These are phyloP conservation scores for Paracorniculantispora psalliotae DNA, from an alignment of 2,329 filamentous ascomycete genomes.

Conservation along the genomic window DNA sequence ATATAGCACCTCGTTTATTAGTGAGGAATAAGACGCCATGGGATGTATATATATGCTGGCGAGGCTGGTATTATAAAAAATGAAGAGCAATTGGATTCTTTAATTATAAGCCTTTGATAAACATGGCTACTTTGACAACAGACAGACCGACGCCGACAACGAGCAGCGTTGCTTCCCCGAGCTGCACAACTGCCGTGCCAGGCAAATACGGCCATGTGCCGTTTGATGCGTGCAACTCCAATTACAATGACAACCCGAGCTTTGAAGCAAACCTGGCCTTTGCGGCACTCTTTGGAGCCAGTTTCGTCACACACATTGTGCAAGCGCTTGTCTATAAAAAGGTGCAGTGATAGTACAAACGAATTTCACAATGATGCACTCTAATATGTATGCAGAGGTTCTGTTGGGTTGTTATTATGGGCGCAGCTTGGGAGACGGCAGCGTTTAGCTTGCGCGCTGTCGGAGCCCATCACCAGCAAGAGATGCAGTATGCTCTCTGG, in stretches of 20 bases:
- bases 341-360: conserved; percentile 15
- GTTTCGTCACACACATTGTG: conserved; percentile 23
- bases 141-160: conserved; percentile 24
- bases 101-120: not conserved
- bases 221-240: conserved; percentile 27
- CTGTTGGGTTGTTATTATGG: conserved; percentile 38
- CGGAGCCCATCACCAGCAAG: conserved; percentile 34
- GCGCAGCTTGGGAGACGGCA: conserved; percentile 32
- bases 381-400: conserved; percentile 23
- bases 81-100: not conserved
- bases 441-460: conserved; percentile 34
- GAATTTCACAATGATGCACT: too few relatives aligned
- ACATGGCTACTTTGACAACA: conserved; percentile 21
- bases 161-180: conserved; percentile 35
- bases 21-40: too few relatives aligned
- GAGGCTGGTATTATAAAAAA: not conserved
- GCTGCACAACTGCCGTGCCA: conserved; percentile 29
- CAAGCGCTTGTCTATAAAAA: conserved; percentile 29
- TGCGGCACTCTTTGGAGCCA: conserved; percentile 27
- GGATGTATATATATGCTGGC: not conserved
- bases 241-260: conserved; percentile 29
- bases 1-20: too few relatives aligned
- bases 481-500: conserved; percentile 25
- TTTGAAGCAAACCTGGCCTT: conserved; percentile 31
- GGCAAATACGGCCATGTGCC: conserved; percentile 29